Evolutionary conservation across 2,329 filamentous ascomycete species (phyloP).

Genomic region (Talaromyces amestolkiae): DNA sequence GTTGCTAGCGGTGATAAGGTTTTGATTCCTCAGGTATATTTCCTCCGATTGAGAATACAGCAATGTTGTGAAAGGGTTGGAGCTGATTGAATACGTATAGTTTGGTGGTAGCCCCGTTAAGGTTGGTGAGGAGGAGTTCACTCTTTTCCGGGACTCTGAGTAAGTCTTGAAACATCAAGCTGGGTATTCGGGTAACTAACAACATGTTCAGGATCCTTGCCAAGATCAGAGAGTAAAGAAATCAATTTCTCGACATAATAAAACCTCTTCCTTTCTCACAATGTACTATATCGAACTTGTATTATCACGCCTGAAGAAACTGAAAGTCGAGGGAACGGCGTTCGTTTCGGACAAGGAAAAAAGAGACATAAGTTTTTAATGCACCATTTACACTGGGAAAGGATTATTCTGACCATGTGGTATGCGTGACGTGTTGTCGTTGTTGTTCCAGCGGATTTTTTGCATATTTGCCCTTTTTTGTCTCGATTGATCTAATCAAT

Average conservation of each 20-base stretch:
- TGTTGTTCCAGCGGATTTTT: conserved; percentile 18
- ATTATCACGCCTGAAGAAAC: conserved; percentile 19
- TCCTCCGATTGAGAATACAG: background rate
- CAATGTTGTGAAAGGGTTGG: background rate
- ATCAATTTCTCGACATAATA: conserved; percentile 18
- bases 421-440: conserved; percentile 20
- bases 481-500: conserved; percentile 6
- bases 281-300: conserved; percentile 22
- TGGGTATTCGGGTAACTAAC: conserved; percentile 21
- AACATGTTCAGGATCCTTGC: conserved; percentile 72
- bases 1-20: conserved; percentile 85
- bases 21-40: conserved; percentile 83
- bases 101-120: conserved; percentile 94
- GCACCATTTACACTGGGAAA: conserved; percentile 16
- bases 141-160: conserved; percentile 96
- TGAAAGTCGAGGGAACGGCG: background rate
- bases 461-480: conserved; percentile 16
- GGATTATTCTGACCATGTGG: conserved; percentile 18
- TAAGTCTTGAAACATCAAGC: conserved; percentile 55
- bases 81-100: conserved; percentile 46
- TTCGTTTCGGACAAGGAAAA: conserved; percentile 1
- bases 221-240: conserved; percentile 93
- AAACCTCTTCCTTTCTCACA: conserved; percentile 16
- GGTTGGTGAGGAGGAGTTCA: conserved; percentile 95
- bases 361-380: conserved; percentile 14